Percentiles rank a stretch among this genome's conserved stretches.
phyloP scores from a whole-genome alignment of 306 rosid species.

The Trifolium pratense region DNA sequence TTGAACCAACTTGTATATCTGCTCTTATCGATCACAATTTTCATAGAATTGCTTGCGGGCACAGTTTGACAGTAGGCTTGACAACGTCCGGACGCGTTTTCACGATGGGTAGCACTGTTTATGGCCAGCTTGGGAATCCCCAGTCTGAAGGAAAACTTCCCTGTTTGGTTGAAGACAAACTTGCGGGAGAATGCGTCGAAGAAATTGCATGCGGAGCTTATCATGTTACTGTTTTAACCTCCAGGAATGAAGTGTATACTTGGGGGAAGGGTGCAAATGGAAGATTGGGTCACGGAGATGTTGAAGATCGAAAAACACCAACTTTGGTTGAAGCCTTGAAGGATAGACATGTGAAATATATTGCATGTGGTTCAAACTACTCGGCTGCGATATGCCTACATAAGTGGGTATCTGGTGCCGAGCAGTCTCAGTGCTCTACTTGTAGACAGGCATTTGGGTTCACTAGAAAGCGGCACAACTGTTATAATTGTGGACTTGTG shows the following conservation, averaged over 20 bases:
- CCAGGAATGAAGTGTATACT: constrained; percentile 89
- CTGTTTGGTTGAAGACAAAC: constrained; percentile 81
- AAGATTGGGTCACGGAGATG: constrained; percentile 96
- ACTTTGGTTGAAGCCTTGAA: constrained; percentile 87
- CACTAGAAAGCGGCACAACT: constrained; percentile 95
- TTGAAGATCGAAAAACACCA: constrained; percentile 89
- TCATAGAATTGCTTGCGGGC: constrained; percentile 95
- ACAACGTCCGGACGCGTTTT: constrained; percentile 88
- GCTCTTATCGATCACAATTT: constrained; percentile 83
- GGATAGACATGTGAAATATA: constrained; percentile 90
- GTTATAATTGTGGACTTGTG: constrained; percentile 98
- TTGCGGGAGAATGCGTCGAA: constrained; percentile 75
- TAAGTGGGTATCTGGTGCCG: constrained; percentile 96
- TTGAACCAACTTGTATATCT: constrained; percentile 89
- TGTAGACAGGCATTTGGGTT: constrained; percentile 99
- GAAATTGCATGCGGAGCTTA: constrained; percentile 96
- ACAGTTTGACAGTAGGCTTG: constrained; percentile 92
- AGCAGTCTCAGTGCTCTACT: constrained; percentile 98
- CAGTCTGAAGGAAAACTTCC: constrained; percentile 87
- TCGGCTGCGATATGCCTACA: constrained; percentile 95
- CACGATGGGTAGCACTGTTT: constrained; percentile 97
- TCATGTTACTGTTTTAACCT: constrained; percentile 84
- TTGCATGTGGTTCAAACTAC: constrained; percentile 91
- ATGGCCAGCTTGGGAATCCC: constrained; percentile 97
- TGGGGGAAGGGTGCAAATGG: constrained; percentile 99